Evolutionary conservation across 495 filamentous ascomycete genomes (phyloP).

Genomic region (Hamigera avellanea): DNA sequence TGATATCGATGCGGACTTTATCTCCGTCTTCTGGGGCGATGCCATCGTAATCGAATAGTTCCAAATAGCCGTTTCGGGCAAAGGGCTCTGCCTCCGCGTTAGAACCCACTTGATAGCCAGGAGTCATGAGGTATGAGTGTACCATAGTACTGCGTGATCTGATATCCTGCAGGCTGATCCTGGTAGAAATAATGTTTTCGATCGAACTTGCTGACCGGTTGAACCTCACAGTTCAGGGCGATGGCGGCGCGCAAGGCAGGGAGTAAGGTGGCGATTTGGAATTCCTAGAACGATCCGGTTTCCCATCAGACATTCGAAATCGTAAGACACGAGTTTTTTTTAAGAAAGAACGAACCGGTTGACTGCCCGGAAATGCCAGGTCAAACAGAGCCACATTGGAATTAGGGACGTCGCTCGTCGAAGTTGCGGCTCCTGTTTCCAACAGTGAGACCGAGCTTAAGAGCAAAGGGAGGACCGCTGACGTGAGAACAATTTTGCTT

Average conservation of each 20-base stretch:
- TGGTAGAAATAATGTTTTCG: constrained; percentile 98
- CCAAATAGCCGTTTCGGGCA: constrained; percentile 62
- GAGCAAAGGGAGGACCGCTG: constrained; percentile 7
- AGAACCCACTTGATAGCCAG: constrained; percentile 2
- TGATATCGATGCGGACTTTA: constrained; percentile 60
- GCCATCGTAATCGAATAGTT: constrained; percentile 64
- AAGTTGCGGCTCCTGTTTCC: constrained; percentile 48
- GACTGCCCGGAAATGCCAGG: constrained; percentile 76
- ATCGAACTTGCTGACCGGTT: constrained; percentile 71
- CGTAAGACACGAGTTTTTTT: too few species aligned
- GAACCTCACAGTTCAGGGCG: constrained; percentile 69
- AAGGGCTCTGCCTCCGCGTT: constrained; percentile 50
- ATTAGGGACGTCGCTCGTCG: constrained; percentile 61
- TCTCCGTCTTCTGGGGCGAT: constrained; percentile 62
- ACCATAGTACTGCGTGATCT: constrained; percentile 92
- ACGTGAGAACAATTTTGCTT: constrained; percentile 73
- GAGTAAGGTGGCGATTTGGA: constrained; percentile 73
- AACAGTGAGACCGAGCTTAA: neutral
- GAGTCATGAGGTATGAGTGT: constrained; percentile 8
- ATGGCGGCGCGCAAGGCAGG: constrained; percentile 84
- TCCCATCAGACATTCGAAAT: too few species aligned
- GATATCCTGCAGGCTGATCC: constrained; percentile 92
- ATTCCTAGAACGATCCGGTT: constrained; percentile 27
- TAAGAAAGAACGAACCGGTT: constrained; percentile 46
- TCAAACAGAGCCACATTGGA: constrained; percentile 82